Conservation (phyloP, 495 filamentous ascomycete genomes). For the Penicillium turbatum region DNA sequence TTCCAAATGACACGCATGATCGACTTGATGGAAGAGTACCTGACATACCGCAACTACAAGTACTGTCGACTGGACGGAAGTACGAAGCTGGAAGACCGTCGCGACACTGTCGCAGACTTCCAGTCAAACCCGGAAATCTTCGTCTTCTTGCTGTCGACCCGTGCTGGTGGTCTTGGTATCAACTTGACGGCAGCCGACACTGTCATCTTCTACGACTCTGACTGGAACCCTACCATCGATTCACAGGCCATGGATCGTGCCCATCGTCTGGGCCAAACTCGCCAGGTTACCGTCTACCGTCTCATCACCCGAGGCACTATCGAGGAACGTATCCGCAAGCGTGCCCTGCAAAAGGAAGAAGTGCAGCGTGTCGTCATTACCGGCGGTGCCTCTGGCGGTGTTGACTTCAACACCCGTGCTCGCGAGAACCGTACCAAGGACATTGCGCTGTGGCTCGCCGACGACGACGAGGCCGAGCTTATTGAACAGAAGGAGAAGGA, state of each 20-base stretch:
- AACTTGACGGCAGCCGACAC: slow-evolving; percentile 90
- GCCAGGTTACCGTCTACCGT: slow-evolving; percentile 94
- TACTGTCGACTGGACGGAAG: slow-evolving; percentile 95
- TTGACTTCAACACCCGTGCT: slow-evolving; percentile 89
- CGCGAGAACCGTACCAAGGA: slow-evolving; percentile 92
- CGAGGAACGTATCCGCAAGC: slow-evolving; percentile 97
- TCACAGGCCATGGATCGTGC: slow-evolving; percentile 98
- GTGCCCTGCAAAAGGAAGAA: slow-evolving; percentile 96
- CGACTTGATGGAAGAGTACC: slow-evolving; percentile 97
- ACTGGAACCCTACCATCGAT: slow-evolving; percentile 99
- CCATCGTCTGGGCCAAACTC: slow-evolving; percentile 94
- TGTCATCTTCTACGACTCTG: slow-evolving; percentile 99
- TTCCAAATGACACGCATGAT: slow-evolving; percentile 99
- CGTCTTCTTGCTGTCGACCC: slow-evolving; percentile 91
- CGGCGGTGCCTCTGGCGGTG: slow-evolving; percentile 73
- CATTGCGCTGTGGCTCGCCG: slow-evolving; percentile 93
- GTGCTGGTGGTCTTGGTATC: slow-evolving; percentile 96
- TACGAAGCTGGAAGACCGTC: slow-evolving; percentile 95
- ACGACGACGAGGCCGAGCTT: slow-evolving; percentile 88
- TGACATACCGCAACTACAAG: slow-evolving; percentile 98
- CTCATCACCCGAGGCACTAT: slow-evolving; percentile 96
- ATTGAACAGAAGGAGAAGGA: slow-evolving; percentile 88
- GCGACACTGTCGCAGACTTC: slow-evolving; percentile 96
- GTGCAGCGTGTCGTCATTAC: slow-evolving; percentile 98
- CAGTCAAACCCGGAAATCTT: slow-evolving; percentile 90